Evolutionary conservation across 2,329 filamentous ascomycete species (phyloP), one percentile per base, ranked within the genome.

Genomic region (Hymenoscyphus infarciens): DNA sequence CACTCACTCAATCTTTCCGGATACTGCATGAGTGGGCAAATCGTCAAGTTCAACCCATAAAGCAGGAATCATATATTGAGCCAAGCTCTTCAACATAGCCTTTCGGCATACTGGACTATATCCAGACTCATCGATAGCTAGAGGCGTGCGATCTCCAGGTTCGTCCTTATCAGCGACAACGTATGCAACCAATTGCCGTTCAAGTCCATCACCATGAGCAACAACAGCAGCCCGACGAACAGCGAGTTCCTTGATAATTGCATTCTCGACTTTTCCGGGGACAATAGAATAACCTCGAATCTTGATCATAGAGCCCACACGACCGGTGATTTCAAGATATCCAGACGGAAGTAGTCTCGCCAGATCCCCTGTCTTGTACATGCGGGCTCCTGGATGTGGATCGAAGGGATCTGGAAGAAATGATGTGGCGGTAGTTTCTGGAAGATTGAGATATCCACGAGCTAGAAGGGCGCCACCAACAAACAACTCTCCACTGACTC

Each of bases 221-320:
- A 89, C 77, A 0, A 94, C 88, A 1, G 87, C 88, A 66, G 89
- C 92, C 57, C 87, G 83, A 1, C 83, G 84, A 59, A 92, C 88
- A 13, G 88, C 88, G 35, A 93, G 77, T 66, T 90, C 81, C 67
- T 85, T 83, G 61, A 87, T 80, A 62, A 93, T 89, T 5, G 86
- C 85, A 68, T 86, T 88, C 73, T 93, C 88, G 1, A 74, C 67
- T 53, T 97, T 93, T 0, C 89, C 90, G 67, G 96, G 90, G 69
- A 97, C 93, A 1, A 97, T 81, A 7, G 92, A 83, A 73, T 97
- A 92, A 0, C 93, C 93, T 33, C 93, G 86, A 5, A 97, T 81
- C 74, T 97, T 97, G 66, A 96, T 87, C 75, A 97, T 93, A 60
- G 96, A 91, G 71, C 97, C 93, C 7, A 89, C 88, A 8, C 93